Percentiles rank a stretch among this genome's conserved stretches.
phyloP scores from a whole-genome alignment of 495 filamentous ascomycete genomes.

The Trichodelitschia bisporula region DNA sequence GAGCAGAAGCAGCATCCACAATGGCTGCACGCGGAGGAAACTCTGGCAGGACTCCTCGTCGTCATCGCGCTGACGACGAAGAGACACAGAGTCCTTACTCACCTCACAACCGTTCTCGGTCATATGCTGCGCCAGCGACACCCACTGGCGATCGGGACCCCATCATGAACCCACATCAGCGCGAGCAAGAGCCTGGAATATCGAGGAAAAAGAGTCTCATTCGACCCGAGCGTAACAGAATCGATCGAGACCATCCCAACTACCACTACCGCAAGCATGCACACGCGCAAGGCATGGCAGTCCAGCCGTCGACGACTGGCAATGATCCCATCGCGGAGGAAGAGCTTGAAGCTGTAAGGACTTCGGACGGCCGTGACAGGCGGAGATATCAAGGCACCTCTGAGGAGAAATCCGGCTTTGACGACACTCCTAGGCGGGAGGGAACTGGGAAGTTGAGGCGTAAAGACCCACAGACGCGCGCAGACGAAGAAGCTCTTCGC shows the following conservation, averaged over 20 bases:
- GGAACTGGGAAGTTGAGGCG: constrained; percentile 20
- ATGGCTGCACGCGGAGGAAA: too few relatives aligned
- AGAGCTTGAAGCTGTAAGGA: constrained; percentile 30
- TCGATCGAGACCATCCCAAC: constrained; percentile 68
- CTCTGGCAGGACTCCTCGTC: too few relatives aligned
- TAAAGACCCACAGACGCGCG: constrained; percentile 21
- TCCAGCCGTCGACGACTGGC: constrained; percentile 70
- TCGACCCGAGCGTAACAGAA: constrained; percentile 61
- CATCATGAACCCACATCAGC: constrained; percentile 5
- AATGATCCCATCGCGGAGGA: constrained; percentile 70
- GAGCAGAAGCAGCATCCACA: too few relatives aligned
- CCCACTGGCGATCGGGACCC: constrained; percentile 11
- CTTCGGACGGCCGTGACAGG: constrained; percentile 19
- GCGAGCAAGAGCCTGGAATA: constrained; percentile 19
- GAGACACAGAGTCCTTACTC: too few relatives aligned
- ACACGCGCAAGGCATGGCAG: constrained; percentile 76
- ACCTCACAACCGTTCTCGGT: constrained; percentile 8
- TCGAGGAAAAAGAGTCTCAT: constrained; percentile 62
- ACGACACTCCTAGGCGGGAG: neutral
- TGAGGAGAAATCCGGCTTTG: neutral
- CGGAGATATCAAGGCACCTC: constrained; percentile 12
- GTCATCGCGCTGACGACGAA: too few relatives aligned
- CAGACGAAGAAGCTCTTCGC: constrained; percentile 34
- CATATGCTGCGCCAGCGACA: constrained; percentile 10
- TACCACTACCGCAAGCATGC: constrained; percentile 83